A percentile compares a stretch with the other conserved stretches of the same genome.
phyloP scores from a whole-genome alignment of 805 yeast genomes.

The Saccharomycopsis javanensis region DNA sequence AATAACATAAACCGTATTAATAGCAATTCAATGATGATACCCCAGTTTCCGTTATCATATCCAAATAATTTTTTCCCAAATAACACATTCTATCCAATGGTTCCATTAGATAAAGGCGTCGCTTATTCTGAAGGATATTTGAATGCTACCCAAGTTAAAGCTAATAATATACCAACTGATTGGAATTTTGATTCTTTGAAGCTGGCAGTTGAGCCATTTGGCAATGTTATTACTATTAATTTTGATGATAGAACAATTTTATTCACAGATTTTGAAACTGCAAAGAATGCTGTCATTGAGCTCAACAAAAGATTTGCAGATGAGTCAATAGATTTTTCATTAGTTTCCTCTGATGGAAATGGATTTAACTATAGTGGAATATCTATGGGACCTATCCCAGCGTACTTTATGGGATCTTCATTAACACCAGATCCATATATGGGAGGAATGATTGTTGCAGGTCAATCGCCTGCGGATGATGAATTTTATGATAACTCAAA shows the following conservation, averaged over 20 bases:
- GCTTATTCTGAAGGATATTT: neutral
- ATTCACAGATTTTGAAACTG: neutral
- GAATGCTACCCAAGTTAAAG: neutral
- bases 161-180: neutral
- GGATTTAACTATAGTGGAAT: neutral
- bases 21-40: neutral
- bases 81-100: neutral
- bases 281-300: neutral
- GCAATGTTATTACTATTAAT: neutral
- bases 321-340: neutral
- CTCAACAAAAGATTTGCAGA: neutral
- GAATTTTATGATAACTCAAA: neutral
- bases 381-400: neutral
- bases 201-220: neutral
- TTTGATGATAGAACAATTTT: neutral
- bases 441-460: neutral
- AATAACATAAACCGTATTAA: neutral
- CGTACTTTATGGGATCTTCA: neutral
- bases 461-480: neutral
- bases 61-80: neutral
- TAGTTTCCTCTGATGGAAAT: neutral
- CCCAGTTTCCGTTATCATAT: neutral
- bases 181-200: neutral
- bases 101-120: neutral
- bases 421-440: neutral